Percentiles rank a stretch among this genome's conserved stretches.
Conservation (phyloP, 495 filamentous ascomycete species). For the Venustampulla echinocandica region DNA sequence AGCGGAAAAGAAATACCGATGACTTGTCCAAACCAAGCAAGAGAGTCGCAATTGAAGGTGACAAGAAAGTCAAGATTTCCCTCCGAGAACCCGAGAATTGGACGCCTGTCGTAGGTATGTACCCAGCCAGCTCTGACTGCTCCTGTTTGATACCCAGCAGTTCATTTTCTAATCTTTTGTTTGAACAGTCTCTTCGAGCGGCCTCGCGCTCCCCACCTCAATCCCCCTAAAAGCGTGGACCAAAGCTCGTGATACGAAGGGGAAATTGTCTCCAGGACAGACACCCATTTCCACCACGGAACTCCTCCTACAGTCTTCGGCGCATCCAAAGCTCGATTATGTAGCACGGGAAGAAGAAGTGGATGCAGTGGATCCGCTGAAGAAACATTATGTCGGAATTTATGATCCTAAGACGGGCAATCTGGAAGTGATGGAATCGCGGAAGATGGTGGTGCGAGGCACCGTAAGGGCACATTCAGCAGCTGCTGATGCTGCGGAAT, state of each 20-base stretch:
- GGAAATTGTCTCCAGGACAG: slow-evolving; percentile 33
- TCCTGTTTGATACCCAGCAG: background rate
- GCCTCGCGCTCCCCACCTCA: slow-evolving; percentile 47
- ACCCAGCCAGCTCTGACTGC: background rate
- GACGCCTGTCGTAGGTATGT: slow-evolving; percentile 59
- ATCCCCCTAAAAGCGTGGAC: slow-evolving; percentile 56
- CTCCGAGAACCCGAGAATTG: slow-evolving; percentile 44
- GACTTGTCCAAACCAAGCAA: slow-evolving; percentile 50
- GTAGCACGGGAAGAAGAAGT: slow-evolving; percentile 63
- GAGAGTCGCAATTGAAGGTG: slow-evolving; percentile 47
- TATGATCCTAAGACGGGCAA: slow-evolving; percentile 66
- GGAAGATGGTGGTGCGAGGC: slow-evolving; percentile 63
- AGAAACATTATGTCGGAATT: slow-evolving; percentile 83
- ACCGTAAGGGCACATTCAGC: slow-evolving; percentile 47
- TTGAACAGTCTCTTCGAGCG: slow-evolving; percentile 61
- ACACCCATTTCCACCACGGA: slow-evolving; percentile 43
- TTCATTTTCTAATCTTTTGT: too few species aligned
- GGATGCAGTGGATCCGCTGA: slow-evolving; percentile 48
- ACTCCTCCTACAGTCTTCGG: slow-evolving; percentile 66
- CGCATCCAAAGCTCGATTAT: slow-evolving; percentile 73
- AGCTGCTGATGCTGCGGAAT: slow-evolving; percentile 23
- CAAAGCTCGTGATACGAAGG: slow-evolving; percentile 41
- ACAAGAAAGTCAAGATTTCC: slow-evolving; percentile 47
- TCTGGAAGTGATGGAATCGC: slow-evolving; percentile 66
- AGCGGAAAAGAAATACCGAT: slow-evolving; percentile 61